Evolutionary conservation across 208 protist species (phyloP).

Genomic region (Wallacemonas sp.): DNA sequence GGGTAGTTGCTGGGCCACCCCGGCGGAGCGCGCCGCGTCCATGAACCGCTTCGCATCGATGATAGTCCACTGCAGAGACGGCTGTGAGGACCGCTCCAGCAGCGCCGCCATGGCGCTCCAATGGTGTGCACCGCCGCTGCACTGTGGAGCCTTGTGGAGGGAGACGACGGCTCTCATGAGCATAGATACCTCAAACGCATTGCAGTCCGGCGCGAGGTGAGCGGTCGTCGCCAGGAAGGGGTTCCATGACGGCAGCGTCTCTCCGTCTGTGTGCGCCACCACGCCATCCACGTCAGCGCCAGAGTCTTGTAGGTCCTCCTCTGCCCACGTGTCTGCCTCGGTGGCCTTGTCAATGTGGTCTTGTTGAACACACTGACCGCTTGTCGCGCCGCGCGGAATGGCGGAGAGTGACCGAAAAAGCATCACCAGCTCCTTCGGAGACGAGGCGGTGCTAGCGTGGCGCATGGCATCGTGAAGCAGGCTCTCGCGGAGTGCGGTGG

Average conservation of each 20-base stretch:
- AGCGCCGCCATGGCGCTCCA: background rate
- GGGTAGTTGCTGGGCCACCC: background rate
- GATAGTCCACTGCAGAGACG: background rate
- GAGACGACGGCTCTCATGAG: background rate
- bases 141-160: background rate
- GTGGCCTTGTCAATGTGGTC: no score
- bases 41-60: constrained; percentile 12
- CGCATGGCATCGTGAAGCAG: constrained; percentile 19
- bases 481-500: constrained; percentile 16
- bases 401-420: constrained; percentile 1
- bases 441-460: constrained; percentile 10
- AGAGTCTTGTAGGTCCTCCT: background rate
- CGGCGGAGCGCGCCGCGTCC: background rate
- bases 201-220: constrained; percentile 19
- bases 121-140: background rate
- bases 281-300: no score
- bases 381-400: background rate
- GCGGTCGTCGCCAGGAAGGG: constrained; percentile 15
- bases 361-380: no score
- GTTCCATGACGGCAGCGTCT: constrained; percentile 2
- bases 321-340: background rate
- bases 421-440: constrained; percentile 31
- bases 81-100: background rate
- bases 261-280: background rate
- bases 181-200: constrained; percentile 27